Base-by-base conservation (phyloP, 192 early-diverging fungal species). In the Gaertneriomyces semiglobifer region DNA sequence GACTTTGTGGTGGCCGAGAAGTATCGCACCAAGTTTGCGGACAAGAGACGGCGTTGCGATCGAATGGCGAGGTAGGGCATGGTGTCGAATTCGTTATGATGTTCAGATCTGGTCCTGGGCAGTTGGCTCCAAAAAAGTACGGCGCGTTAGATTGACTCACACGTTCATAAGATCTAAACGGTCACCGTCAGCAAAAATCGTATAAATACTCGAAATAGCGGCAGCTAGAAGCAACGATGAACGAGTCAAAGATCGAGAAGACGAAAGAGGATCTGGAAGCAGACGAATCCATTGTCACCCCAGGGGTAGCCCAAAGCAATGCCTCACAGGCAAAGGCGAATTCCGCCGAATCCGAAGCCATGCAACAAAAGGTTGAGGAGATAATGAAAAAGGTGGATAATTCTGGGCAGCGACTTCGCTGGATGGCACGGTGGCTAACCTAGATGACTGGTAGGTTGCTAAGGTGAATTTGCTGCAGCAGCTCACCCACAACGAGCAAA, bases 401-500 rank as follows among this genome's bases (percentile, higher is more conserved):
- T 0, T 14, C 8, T 3, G 16, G 14, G 19, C 5, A 39, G 14
- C 19, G 14, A 9, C 56, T 39, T 25, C n/a, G 56, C 14, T 58
- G 16, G 19, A 18, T 46, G 12, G 38, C 16, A 5, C 38, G 14
- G 38, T 10, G 40, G 4, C 42, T 46, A 61, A 46, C 38, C 42
- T n/a, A 47, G 60, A 61, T n/a, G 60, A n/a, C 40, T 57, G 47
- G n/a, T 39, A 70, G 68, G 11, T 70, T 12, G 61, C 38, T 6
- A 70, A 65, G 48, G 20, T 61, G 38, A 63, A 73, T 39, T 41
- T 60, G 10, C 39, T 63, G 38, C 62, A 63, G 39, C 45, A 50
- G 16, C 43, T 67, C 19, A 55, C 33, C 18, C 41, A 40, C 16
- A 63, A 60, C 44, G 76, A 71, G 9, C 72, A 66, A 20, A 66